These are phyloP conservation scores for Styphnolobium japonicum DNA, from an alignment of 306 rosid genomes.

Conservation along the genomic window DNA sequence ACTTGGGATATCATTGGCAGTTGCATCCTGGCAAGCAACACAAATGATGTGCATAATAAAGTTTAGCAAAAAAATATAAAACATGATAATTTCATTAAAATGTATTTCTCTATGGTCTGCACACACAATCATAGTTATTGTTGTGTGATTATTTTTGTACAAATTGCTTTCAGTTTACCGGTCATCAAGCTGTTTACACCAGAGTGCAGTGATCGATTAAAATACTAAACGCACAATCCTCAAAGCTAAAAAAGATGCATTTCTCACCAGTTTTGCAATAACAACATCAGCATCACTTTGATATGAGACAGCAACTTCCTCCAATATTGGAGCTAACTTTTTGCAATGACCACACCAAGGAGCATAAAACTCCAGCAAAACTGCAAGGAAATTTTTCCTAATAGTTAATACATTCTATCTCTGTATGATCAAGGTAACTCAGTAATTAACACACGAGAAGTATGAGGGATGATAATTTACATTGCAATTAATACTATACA, in stretches of 20 bases:
- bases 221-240: background rate
- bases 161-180: background rate
- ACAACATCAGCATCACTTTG: constrained; percentile 55
- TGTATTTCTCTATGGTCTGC: background rate
- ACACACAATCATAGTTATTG: background rate
- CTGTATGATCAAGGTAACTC: background rate
- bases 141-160: background rate
- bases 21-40: constrained; percentile 58
- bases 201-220: background rate
- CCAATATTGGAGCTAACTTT: constrained; percentile 70
- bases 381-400: constrained; percentile 34
- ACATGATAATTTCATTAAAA: background rate
- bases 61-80: background rate
- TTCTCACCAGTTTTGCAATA: constrained; percentile 72
- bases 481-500: background rate
- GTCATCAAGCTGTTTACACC: background rate
- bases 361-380: constrained; percentile 77
- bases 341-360: constrained; percentile 95
- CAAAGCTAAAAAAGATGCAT: background rate
- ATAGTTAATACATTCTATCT: background rate
- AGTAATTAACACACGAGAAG: background rate
- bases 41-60: background rate
- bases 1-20: constrained; percentile 59
- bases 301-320: constrained; percentile 67
- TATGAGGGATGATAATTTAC: background rate